Percentiles rank a stretch among this genome's conserved stretches.
phyloP scores from a whole-genome alignment of 257 asterid genomes.

The Solanum habrochaites region DNA sequence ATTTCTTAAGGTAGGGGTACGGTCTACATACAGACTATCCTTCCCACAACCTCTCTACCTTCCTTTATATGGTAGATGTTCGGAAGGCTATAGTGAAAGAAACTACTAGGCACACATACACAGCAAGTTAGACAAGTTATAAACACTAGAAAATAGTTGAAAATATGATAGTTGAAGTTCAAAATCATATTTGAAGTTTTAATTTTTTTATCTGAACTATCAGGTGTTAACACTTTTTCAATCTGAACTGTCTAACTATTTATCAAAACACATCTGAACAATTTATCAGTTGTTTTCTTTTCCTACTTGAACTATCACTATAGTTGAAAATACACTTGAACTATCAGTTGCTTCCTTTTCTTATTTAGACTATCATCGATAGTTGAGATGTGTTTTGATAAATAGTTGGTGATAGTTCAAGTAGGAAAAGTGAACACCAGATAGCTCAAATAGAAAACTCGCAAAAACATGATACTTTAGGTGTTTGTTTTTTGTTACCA shows the following conservation, averaged over 20 bases:
- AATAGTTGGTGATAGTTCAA: not conserved
- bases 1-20: not conserved
- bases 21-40: not conserved
- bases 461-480: not conserved
- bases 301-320: no score
- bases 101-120: not conserved
- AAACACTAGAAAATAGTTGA: not conserved
- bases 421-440: not conserved
- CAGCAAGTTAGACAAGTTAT: not conserved
- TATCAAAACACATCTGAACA: no score
- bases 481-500: not conserved
- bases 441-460: no score
- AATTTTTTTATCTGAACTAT: not conserved
- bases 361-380: not conserved
- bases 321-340: no score
- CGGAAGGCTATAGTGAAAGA: conserved; percentile 37
- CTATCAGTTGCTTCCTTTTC: not conserved
- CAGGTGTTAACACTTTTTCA: not conserved
- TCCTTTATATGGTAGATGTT: conserved; percentile 89
- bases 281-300: no score
- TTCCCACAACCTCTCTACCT: conserved; percentile 6
- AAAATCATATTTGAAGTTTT: not conserved
- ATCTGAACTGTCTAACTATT: no score
- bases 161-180: no score
- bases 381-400: not conserved